These are phyloP conservation scores for Dryas drummondii DNA, from an alignment of 306 rosid genomes.

Conservation along the genomic window DNA sequence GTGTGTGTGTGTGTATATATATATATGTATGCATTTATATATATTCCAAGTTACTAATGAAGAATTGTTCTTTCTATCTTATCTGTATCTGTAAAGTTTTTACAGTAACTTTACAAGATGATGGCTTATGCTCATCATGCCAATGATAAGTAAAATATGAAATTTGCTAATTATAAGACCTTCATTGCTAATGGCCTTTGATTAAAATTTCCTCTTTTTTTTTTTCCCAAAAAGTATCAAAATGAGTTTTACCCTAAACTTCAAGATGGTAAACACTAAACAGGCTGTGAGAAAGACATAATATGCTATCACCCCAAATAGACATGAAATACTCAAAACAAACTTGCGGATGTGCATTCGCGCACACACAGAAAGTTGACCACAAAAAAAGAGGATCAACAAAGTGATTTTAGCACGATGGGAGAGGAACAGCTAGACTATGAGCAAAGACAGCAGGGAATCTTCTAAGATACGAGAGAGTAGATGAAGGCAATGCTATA, in stretches of 20 bases:
- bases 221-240: neutral
- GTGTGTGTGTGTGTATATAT: neutral
- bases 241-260: neutral
- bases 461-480: neutral
- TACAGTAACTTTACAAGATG: neutral
- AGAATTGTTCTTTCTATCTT: neutral
- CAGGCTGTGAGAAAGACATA: neutral
- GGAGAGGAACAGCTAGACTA: neutral
- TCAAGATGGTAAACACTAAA: constrained; percentile 18
- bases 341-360: neutral
- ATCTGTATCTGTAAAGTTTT: neutral
- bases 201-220: neutral
- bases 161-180: neutral
- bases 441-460: constrained; percentile 5
- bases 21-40: neutral
- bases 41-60: neutral
- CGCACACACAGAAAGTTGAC: neutral
- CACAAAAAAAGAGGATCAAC: neutral
- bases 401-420: neutral
- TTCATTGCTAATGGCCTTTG: neutral
- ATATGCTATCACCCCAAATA: neutral
- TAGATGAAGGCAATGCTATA: constrained; percentile 10
- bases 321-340: constrained; percentile 6
- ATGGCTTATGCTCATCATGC: neutral
- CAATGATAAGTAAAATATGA: neutral